Evolutionary conservation across 768 basidiomycete genomes (phyloP).

Genomic region (Lentinula aciculospora): DNA sequence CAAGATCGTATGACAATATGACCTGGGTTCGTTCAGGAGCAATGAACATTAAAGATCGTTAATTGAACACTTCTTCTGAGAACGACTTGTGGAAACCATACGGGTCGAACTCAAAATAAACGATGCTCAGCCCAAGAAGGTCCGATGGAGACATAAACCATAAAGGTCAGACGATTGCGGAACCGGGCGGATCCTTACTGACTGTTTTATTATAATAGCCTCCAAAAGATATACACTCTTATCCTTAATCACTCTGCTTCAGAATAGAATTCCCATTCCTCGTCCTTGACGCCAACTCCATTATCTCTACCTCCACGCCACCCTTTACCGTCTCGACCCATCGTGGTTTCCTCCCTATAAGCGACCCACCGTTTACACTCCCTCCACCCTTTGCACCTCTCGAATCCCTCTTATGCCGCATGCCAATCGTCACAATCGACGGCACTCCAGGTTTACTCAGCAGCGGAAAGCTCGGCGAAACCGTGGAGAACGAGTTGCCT

Average conservation of each 20-base stretch:
- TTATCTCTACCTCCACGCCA: conserved; percentile 12
- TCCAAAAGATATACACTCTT: conserved; percentile 8
- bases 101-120: not conserved
- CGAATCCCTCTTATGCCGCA: conserved; percentile 22
- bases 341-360: conserved; percentile 18
- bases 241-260: too few species aligned
- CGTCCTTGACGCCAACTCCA: not conserved
- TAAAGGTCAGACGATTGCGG: not conserved
- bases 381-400: conserved; percentile 19
- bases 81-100: not conserved
- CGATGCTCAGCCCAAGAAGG: not conserved
- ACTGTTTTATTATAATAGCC: not conserved
- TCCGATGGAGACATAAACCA: not conserved
- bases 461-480: conserved; percentile 19
- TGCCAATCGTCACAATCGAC: conserved; percentile 23
- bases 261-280: conserved; percentile 10
- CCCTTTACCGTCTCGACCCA: conserved; percentile 19
- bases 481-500: conserved; percentile 20
- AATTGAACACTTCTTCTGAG: too few species aligned
- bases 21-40: too few species aligned
- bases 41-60: too few species aligned
- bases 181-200: not conserved
- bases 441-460: conserved; percentile 24
- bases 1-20: too few species aligned
- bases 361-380: conserved; percentile 20